A percentile compares a stretch with the other conserved stretches of the same genome.
Conservation (phyloP, 2,329 filamentous ascomycete genomes). For the Colletotrichum echinochloae region DNA sequence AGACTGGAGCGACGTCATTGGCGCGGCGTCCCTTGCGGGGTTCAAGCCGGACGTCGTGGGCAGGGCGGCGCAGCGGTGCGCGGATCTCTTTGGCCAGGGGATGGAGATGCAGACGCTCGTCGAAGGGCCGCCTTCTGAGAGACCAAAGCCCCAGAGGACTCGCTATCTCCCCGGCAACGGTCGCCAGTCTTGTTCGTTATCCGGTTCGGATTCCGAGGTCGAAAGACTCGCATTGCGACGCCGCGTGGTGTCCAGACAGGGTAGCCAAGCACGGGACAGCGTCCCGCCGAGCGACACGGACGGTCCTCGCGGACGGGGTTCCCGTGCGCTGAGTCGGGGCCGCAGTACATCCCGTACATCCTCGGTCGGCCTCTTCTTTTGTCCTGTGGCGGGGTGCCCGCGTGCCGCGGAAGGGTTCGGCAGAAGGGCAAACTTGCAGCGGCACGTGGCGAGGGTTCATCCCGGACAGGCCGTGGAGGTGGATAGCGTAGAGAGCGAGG, state of each 20-base stretch:
- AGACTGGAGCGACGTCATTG: constrained; percentile 89
- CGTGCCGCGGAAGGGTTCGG: constrained; percentile 53
- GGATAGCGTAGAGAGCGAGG: constrained; percentile 57
- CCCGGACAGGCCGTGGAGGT: constrained; percentile 52
- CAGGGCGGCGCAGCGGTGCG: constrained; percentile 79
- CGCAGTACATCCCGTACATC: constrained; percentile 49
- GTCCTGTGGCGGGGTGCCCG: constrained; percentile 53
- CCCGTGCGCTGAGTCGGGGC: constrained; percentile 30
- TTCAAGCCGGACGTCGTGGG: constrained; percentile 75
- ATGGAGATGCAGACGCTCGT: constrained; percentile 74
- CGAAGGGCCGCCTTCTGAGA: constrained; percentile 46
- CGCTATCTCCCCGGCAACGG: constrained; percentile 4
- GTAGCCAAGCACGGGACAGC: constrained; percentile 47
- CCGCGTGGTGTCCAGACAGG: constrained; percentile 48
- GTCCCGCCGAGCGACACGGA: constrained; percentile 35
- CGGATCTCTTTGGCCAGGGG: constrained; percentile 77
- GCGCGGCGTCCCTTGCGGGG: constrained; percentile 79
- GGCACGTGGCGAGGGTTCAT: constrained; percentile 55
- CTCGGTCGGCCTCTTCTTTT: constrained; percentile 51
- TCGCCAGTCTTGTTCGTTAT: background rate
- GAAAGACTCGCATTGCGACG: constrained; percentile 42
- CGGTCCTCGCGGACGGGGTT: background rate
- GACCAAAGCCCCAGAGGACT: constrained; percentile 27
- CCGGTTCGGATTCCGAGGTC: constrained; percentile 22
- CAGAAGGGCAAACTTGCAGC: constrained; percentile 51